Base-by-base conservation (phyloP, 1,139 yeast genomes). In the Nadsonia commutata region DNA sequence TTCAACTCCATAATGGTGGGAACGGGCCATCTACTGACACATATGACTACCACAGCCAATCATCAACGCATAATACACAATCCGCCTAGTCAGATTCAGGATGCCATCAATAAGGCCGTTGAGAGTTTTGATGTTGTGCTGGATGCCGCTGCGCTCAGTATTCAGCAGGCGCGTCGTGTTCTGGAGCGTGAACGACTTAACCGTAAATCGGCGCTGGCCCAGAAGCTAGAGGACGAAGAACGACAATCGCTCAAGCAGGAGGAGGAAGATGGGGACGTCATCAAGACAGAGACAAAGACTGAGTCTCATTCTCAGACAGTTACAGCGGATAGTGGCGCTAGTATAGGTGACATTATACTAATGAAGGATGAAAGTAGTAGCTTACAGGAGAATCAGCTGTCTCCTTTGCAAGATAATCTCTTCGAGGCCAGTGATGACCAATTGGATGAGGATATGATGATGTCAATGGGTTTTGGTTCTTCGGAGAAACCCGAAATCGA, bases 1-100 rank as follows among this genome's bases (percentile, higher is more conserved):
- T 23, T 36, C 2, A 23, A 27, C 22, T 39, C 49, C 31, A 50
- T 55, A 13, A 38, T 55, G 23, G 56, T 52, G 17, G 45, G 49
- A 7, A 46, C 56, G n/a, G 58, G 57, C 8, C 48, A 54, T 36
- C 45, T 55, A 31, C 46, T 55, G n/a, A 43, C 50, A 22, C 44
- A 48, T 38, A 46, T 54, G n/a, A 43, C 46, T 23, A 43, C 50
- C 16, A 50, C 48, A 41, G 48, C 49, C 18, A 39, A 43, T 20
- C 51, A 49, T 36, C 49, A 50, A 36, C 22, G 22, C 20, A 52
- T 52, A 8, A 49, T 55, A 1, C 56, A 57, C 5, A 55, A 55
- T 40, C 54, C 57, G 5, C 53, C 56, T 2, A 43, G 50, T 8
- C 46, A 48, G 19, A 44, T 55, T 19, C 57, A 54, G 43, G 39